A percentile compares a stretch with the other conserved stretches of the same genome.
phyloP scores from a whole-genome alignment of 1,139 yeast genomes.

The Trichomonascaceae sp. region DNA sequence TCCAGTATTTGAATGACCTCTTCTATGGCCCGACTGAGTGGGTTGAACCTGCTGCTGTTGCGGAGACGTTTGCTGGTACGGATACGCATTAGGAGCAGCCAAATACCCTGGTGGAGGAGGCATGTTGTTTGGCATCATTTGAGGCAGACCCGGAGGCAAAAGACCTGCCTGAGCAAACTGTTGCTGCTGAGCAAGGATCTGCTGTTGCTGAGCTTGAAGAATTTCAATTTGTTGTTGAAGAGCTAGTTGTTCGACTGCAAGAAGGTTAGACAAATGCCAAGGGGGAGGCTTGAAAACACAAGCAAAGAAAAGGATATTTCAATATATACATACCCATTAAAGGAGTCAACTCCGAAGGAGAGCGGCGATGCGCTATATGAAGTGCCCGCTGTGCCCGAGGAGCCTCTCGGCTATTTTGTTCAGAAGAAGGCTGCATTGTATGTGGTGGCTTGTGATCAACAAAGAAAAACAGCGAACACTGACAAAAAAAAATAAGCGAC shows the following conservation, averaged over 20 bases:
- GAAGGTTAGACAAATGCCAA: neutral
- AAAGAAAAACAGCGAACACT: neutral
- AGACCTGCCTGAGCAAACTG: slow-evolving; percentile 35
- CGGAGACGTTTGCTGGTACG: slow-evolving; percentile 13
- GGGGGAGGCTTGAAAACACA: neutral
- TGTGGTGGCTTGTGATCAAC: neutral
- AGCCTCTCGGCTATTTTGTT: slow-evolving; percentile 2
- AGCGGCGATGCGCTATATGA: slow-evolving; percentile 90
- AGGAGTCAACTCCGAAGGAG: slow-evolving; percentile 92
- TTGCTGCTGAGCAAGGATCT: slow-evolving; percentile 64
- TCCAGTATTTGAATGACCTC: slow-evolving; percentile 22
- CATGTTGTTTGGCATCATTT: slow-evolving; percentile 17
- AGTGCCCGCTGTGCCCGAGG: slow-evolving; percentile 32
- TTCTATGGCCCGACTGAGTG: slow-evolving; percentile 20
- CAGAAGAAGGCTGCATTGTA: slow-evolving; percentile 3
- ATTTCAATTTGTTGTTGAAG: slow-evolving; percentile 87
- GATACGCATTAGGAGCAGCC: slow-evolving; percentile 5
- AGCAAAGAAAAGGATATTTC: neutral
- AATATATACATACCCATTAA: slow-evolving; percentile 56
- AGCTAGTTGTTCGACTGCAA: slow-evolving; percentile 72
- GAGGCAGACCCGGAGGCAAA: slow-evolving; percentile 18
- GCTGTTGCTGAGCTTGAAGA: slow-evolving; percentile 90
- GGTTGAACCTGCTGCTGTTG: slow-evolving; percentile 12
- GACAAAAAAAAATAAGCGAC: neutral
- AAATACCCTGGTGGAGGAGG: slow-evolving; percentile 20